A percentile compares a stretch with the other conserved stretches of the same genome.
These are phyloP conservation scores for Alternaria conjuncta DNA, from an alignment of 2,329 filamentous ascomycete species.

Conservation along the genomic window DNA sequence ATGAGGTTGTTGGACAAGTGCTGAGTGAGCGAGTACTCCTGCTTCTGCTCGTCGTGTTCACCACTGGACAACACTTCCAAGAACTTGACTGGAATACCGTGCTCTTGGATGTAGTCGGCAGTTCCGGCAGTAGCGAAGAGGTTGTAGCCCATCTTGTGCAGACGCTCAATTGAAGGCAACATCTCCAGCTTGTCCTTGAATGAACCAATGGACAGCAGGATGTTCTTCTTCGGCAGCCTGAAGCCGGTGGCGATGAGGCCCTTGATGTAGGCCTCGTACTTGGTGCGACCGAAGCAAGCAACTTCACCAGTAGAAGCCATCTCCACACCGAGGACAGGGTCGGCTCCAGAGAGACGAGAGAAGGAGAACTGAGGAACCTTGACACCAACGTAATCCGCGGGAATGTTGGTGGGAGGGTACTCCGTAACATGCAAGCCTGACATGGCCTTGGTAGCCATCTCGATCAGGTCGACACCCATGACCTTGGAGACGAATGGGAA, in stretches of 20 bases:
- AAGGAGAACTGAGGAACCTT: constrained; percentile 99
- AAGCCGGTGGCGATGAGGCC: constrained; percentile 95
- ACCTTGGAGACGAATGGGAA: constrained; percentile 99
- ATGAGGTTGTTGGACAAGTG: constrained; percentile 98
- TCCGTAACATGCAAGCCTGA: constrained; percentile 80
- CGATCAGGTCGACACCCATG: constrained; percentile 96
- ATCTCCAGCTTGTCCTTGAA: constrained; percentile 99
- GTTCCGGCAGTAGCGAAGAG: constrained; percentile 96
- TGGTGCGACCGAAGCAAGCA: constrained; percentile 92
- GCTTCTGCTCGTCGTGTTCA: constrained; percentile 81
- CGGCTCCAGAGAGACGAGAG: constrained; percentile 92
- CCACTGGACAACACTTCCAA: constrained; percentile 73
- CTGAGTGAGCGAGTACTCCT: constrained; percentile 95
- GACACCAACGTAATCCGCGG: constrained; percentile 86
- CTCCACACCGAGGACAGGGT: constrained; percentile 95
- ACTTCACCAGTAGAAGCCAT: constrained; percentile 99
- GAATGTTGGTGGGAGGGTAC: constrained; percentile 79
- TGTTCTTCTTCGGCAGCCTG: constrained; percentile 93
- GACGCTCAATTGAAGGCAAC: constrained; percentile 87
- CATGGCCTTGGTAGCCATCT: constrained; percentile 98
- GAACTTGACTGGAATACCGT: constrained; percentile 90
- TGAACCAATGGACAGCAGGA: constrained; percentile 91
- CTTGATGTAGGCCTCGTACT: constrained; percentile 98
- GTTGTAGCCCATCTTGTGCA: constrained; percentile 91
- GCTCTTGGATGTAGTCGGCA: constrained; percentile 92